phyloP scores from a whole-genome alignment of 2,329 filamentous ascomycete genomes.

The Coniella vitis region DNA sequence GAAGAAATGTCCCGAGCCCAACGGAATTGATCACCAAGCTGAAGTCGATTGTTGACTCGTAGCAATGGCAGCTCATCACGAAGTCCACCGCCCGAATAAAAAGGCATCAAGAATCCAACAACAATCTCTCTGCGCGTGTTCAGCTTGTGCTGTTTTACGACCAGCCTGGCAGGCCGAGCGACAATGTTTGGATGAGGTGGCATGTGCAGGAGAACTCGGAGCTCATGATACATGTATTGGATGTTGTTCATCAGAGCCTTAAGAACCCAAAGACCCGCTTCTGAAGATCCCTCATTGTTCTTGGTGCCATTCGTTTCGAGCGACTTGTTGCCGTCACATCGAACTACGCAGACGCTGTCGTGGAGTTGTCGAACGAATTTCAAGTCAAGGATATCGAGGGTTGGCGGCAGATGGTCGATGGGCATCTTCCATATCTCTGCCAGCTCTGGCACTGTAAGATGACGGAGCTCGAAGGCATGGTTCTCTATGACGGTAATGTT shows the following conservation, averaged over 20 bases:
- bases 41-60: constrained; percentile 38
- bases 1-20: constrained; percentile 48
- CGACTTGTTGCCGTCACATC: constrained; percentile 21
- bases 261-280: constrained; percentile 40
- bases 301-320: background rate
- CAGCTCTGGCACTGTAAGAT: constrained; percentile 38
- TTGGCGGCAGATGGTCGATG: constrained; percentile 33
- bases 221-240: constrained; percentile 56
- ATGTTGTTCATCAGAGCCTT: constrained; percentile 51
- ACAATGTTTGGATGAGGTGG: constrained; percentile 48
- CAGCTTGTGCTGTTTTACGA: constrained; percentile 50
- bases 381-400: constrained; percentile 44
- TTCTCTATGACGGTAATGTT: constrained; percentile 41
- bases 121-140: constrained; percentile 50
- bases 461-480: constrained; percentile 46
- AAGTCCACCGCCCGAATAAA: constrained; percentile 46
- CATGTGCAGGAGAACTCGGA: constrained; percentile 47
- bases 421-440: constrained; percentile 35
- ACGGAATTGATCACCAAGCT: constrained; percentile 37
- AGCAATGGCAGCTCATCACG: constrained; percentile 48
- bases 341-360: constrained; percentile 52
- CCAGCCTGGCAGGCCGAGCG: constrained; percentile 42
- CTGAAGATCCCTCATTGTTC: background rate
- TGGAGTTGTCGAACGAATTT: constrained; percentile 47
- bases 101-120: constrained; percentile 50